Percentiles rank a stretch among this genome's conserved stretches.
These are phyloP conservation scores for Apiospora koreana DNA, from an alignment of 2,329 filamentous ascomycete genomes.

Conservation along the genomic window DNA sequence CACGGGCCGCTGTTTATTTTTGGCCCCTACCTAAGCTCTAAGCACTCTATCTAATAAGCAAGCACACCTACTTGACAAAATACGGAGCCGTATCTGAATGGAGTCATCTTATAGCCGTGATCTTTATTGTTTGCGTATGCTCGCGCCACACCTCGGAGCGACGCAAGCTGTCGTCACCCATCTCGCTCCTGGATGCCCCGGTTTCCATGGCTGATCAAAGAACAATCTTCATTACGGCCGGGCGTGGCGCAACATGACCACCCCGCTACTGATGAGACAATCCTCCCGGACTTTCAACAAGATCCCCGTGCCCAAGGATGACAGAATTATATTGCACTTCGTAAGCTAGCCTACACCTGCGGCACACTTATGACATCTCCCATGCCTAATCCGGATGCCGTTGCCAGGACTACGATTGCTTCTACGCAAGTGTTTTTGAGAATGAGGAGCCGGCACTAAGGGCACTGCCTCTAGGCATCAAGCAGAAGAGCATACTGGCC, in stretches of 20 bases:
- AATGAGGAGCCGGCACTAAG: slow-evolving; percentile 75
- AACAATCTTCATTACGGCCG: not conserved
- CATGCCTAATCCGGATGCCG: slow-evolving; percentile 10
- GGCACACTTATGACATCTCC: not conserved
- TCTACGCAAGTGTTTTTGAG: slow-evolving; percentile 92
- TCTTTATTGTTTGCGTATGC: not conserved
- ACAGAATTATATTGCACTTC: slow-evolving; percentile 78
- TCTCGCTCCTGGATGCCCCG: not conserved
- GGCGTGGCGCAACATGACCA: slow-evolving; percentile 10
- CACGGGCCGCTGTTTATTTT: not conserved
- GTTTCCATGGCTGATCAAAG: not conserved
- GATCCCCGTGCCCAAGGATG: slow-evolving; percentile 52
- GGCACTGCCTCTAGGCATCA: slow-evolving; percentile 75
- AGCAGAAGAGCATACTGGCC: slow-evolving; percentile 90
- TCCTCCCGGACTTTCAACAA: slow-evolving; percentile 3
- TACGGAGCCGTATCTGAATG: not conserved
- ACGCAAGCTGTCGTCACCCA: not conserved
- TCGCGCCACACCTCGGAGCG: not conserved
- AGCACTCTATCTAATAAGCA: not conserved
- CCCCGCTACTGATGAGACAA: not conserved
- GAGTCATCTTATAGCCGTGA: not conserved
- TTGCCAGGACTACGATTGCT: slow-evolving; percentile 77
- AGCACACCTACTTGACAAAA: no score
- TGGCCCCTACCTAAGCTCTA: not conserved
- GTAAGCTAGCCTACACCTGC: slow-evolving; percentile 46